phyloP scores from a whole-genome alignment of 768 basidiomycete species.

The Collybia sp. region DNA sequence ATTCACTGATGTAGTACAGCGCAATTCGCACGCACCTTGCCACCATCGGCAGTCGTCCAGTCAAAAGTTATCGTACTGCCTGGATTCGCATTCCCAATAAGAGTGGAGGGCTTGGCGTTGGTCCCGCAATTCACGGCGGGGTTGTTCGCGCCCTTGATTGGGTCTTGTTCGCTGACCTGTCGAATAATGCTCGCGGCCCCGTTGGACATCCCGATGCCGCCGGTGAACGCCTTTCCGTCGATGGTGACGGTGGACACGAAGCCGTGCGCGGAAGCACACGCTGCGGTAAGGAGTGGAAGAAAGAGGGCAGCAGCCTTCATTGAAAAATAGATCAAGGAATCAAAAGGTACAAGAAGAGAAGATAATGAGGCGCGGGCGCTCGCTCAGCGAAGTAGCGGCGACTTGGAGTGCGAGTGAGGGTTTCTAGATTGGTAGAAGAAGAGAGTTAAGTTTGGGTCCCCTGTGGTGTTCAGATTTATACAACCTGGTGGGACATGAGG shows the following conservation, averaged over 20 bases:
- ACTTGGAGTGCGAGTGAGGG: no score
- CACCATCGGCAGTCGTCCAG: conserved; percentile 34
- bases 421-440: no score
- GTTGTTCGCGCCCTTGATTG: conserved; percentile 35
- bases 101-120: conserved; percentile 34
- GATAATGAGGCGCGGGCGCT: no score
- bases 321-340: no score
- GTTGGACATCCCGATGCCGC: not conserved
- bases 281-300: not conserved
- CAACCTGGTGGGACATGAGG: no score
- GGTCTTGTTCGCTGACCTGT: not conserved
- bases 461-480: no score
- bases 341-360: no score
- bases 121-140: conserved; percentile 43
- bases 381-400: no score
- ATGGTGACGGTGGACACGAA: not conserved
- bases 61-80: conserved; percentile 37
- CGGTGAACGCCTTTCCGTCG: not conserved
- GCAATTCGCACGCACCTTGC: conserved; percentile 5
- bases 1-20: not conserved
- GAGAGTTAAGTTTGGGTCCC: no score
- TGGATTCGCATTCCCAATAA: conserved; percentile 40
- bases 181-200: not conserved
- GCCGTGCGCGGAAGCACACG: not conserved
- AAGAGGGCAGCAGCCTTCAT: not conserved